phyloP scores from a whole-genome alignment of 768 basidiomycete species.

The Tulasnella sp. region DNA sequence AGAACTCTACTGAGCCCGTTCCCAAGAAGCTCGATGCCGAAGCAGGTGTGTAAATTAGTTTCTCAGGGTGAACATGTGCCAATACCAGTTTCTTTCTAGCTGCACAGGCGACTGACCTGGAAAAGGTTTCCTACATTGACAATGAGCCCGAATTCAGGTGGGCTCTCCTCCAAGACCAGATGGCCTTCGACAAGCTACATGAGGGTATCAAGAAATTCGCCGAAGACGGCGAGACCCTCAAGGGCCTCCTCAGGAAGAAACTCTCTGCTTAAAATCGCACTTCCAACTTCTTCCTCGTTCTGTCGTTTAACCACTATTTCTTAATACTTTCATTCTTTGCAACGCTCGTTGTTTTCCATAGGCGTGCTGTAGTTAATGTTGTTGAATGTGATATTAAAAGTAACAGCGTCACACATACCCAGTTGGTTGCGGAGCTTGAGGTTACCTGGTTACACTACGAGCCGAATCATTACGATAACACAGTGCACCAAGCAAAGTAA shows the following conservation, averaged over 20 bases:
- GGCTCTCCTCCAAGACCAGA: conserved; percentile 78
- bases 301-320: no score
- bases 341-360: no score
- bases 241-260: conserved; percentile 56
- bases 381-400: no score
- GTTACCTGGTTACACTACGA: no score
- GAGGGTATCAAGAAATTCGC: conserved; percentile 99
- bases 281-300: no score
- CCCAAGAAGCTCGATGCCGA: conserved; percentile 71
- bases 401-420: no score
- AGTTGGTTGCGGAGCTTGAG: no score
- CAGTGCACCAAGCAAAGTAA: no score
- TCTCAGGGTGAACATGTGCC: background rate
- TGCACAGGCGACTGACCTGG: conserved; percentile 29
- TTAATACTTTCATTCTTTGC: no score
- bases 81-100: background rate
- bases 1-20: conserved; percentile 60
- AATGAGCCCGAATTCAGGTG: conserved; percentile 96
- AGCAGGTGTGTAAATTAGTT: conserved; percentile 33
- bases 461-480: no score
- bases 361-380: no score
- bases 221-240: conserved; percentile 85
- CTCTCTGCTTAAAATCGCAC: conserved; percentile 22
- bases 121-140: conserved; percentile 77
- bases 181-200: conserved; percentile 99